Percentiles rank a stretch among this genome's conserved stretches.
Conservation (phyloP, 306 rosid species). For the Trifolium pratense region DNA sequence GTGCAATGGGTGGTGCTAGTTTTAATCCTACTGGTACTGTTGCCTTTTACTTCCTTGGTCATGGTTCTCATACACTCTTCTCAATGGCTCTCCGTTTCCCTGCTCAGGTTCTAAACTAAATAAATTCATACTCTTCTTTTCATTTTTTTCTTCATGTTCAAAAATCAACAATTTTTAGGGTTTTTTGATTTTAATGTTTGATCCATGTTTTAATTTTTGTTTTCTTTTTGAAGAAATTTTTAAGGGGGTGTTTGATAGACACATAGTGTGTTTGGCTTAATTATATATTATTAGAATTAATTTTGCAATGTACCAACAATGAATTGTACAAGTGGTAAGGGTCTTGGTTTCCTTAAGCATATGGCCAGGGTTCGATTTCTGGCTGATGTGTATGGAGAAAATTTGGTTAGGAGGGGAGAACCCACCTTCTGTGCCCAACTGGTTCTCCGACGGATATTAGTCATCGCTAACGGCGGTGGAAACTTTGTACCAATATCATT, state of each 20-base stretch:
- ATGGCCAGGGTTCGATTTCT: too few species aligned
- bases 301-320: conserved; percentile 12
- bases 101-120: conserved; percentile 66
- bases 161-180: background rate
- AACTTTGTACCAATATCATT: too few species aligned
- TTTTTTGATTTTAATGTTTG: background rate
- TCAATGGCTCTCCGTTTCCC: conserved; percentile 91
- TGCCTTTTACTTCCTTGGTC: conserved; percentile 75
- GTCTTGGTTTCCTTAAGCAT: too few species aligned
- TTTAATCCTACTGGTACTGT: conserved; percentile 89
- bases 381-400: too few species aligned
- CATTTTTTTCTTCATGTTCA: conserved; percentile 13
- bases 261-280: background rate
- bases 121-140: background rate
- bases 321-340: too few species aligned
- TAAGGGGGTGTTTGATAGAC: conserved; percentile 24
- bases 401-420: too few species aligned
- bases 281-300: background rate
- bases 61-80: conserved; percentile 72
- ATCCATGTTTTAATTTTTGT: background rate
- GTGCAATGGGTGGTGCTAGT: conserved; percentile 84
- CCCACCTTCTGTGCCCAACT: too few species aligned
- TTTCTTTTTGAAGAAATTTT: conserved; percentile 1
- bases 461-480: too few species aligned
- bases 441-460: too few species aligned